Evolutionary conservation across 768 basidiomycete species (phyloP).

Genomic region (Suillus occidentalis): DNA sequence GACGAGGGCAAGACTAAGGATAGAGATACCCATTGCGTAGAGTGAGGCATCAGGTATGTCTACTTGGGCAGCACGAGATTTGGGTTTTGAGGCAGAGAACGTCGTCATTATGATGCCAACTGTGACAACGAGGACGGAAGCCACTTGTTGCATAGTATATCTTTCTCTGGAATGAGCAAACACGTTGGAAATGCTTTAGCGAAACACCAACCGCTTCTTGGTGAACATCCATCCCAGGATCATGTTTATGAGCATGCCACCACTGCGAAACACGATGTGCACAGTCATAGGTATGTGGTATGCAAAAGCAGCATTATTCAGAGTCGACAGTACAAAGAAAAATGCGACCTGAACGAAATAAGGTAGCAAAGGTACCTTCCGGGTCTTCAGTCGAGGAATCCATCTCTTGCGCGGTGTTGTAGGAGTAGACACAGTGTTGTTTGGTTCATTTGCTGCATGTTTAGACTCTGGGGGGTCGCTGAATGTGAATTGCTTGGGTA

Average conservation of each 20-base stretch:
- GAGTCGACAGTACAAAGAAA: constrained; percentile 73
- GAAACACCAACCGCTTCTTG: constrained; percentile 54
- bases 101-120: constrained; percentile 79
- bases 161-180: constrained; percentile 33
- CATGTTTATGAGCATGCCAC: constrained; percentile 84
- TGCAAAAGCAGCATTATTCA: constrained; percentile 92
- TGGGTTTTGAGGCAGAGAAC: constrained; percentile 60
- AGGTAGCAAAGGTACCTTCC: constrained; percentile 66
- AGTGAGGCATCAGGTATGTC: constrained; percentile 16
- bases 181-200: constrained; percentile 6
- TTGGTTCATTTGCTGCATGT: constrained; percentile 35
- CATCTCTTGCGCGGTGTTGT: constrained; percentile 9
- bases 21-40: constrained; percentile 70
- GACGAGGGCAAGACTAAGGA: constrained; percentile 76
- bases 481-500: constrained; percentile 58
- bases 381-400: constrained; percentile 53
- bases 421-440: not conserved
- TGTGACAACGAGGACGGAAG: constrained; percentile 80
- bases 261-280: constrained; percentile 93
- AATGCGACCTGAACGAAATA: constrained; percentile 82
- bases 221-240: constrained; percentile 69
- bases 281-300: constrained; percentile 87
- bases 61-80: constrained; percentile 12
- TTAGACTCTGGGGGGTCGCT: constrained; percentile 7
- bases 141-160: constrained; percentile 62